Conservation (phyloP, 2,329 filamentous ascomycete species). For the Colletotrichum graminicola region DNA sequence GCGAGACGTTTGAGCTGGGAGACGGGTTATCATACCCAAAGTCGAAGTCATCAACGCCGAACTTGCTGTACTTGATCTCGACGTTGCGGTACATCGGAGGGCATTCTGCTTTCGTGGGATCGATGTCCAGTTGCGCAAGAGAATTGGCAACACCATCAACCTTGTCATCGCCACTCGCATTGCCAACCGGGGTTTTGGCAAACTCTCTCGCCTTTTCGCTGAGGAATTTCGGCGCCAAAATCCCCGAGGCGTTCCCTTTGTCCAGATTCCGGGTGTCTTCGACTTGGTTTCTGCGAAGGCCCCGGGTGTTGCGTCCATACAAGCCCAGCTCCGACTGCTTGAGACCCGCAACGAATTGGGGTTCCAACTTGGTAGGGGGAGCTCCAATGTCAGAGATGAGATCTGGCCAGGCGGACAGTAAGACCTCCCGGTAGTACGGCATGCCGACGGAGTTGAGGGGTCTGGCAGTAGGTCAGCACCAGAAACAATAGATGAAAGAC, state of each 20-base stretch:
- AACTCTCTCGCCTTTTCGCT: slow-evolving; percentile 89
- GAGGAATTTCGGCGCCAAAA: slow-evolving; percentile 87
- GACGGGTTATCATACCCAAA: slow-evolving; percentile 76
- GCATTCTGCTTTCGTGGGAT: slow-evolving; percentile 83
- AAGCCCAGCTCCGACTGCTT: slow-evolving; percentile 80
- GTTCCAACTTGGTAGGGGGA: slow-evolving; percentile 81
- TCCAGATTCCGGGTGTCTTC: slow-evolving; percentile 78
- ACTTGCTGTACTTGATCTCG: slow-evolving; percentile 99
- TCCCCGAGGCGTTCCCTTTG: slow-evolving; percentile 69
- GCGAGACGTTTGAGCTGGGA: background rate
- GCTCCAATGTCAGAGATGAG: slow-evolving; percentile 87
- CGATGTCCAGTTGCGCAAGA: slow-evolving; percentile 76
- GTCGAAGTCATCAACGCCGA: slow-evolving; percentile 99
- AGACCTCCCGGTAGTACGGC: slow-evolving; percentile 89
- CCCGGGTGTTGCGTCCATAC: slow-evolving; percentile 82
- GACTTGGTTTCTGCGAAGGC: slow-evolving; percentile 82
- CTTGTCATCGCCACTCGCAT: slow-evolving; percentile 57
- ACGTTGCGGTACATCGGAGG: slow-evolving; percentile 92
- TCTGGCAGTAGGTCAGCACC: slow-evolving; percentile 47
- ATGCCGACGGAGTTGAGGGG: slow-evolving; percentile 89
- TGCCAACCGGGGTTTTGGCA: slow-evolving; percentile 59
- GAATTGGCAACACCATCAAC: slow-evolving; percentile 72
- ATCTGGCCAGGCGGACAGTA: slow-evolving; percentile 93
- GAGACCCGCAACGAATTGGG: slow-evolving; percentile 75
- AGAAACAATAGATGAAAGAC: slow-evolving; percentile 25